These are phyloP conservation scores for Plantago lanceolata DNA, from an alignment of 305 asterid genomes.

Conservation along the genomic window DNA sequence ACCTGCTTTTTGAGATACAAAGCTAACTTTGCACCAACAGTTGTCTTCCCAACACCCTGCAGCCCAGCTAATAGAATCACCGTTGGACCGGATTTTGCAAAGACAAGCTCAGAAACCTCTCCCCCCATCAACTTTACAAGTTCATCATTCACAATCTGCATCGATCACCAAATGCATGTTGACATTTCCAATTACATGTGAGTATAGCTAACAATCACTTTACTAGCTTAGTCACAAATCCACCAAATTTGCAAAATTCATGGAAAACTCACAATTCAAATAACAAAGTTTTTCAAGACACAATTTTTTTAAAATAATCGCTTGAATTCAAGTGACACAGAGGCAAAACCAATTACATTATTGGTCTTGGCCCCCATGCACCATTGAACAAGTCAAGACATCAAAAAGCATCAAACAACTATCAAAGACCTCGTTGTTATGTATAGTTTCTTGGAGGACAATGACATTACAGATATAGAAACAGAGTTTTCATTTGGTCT, in stretches of 20 bases:
- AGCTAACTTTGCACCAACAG: constrained; percentile 92
- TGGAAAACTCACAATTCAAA: constrained; percentile 3
- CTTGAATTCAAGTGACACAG: neutral
- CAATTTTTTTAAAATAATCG: neutral
- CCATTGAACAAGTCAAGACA: neutral
- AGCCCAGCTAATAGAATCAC: constrained; percentile 89
- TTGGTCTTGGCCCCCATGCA: neutral
- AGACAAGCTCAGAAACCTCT: constrained; percentile 84
- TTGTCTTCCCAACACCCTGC: constrained; percentile 99
- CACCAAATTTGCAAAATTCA: neutral
- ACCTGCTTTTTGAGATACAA: constrained; percentile 92
- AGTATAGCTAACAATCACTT: constrained; percentile 16
- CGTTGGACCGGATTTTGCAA: constrained; percentile 74
- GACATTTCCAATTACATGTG: constrained; percentile 16
- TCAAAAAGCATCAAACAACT: constrained; percentile 5
- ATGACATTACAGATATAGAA: neutral
- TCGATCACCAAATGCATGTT: constrained; percentile 18
- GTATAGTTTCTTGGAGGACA: neutral
- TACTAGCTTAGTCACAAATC: constrained; percentile 5
- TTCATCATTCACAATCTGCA: constrained; percentile 81
- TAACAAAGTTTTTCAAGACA: neutral
- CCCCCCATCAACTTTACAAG: constrained; percentile 95
- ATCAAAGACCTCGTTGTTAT: constrained; percentile 1
- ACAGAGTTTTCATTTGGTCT: neutral
- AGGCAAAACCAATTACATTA: neutral